Base-by-base conservation (phyloP, 2,329 filamentous ascomycete genomes). In the Emydomyces testavorans region DNA sequence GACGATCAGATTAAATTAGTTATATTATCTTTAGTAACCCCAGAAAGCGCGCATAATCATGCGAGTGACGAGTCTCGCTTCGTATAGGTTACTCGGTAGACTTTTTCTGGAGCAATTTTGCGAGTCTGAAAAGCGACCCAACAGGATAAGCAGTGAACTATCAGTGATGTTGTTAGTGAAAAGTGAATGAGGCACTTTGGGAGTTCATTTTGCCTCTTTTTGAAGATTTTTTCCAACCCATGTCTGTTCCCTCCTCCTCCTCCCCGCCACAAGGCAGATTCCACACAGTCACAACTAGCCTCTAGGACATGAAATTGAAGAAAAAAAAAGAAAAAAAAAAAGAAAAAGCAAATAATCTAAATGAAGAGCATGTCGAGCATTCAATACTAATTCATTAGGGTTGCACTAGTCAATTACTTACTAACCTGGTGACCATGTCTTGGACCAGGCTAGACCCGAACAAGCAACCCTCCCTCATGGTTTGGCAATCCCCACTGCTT, bases 181-280 rank as follows among this genome's bases (percentile, higher is more conserved):
- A 10, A 16, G 15, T 16, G n/a, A n/a, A n/a, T n/a, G n/a, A n/a
- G n/a, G n/a, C n/a, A n/a, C n/a, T n/a, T n/a, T n/a, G n/a, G n/a
- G n/a, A n/a, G n/a, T n/a, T n/a, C n/a, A n/a, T n/a, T 36, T 36
- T 43, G 40, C 40, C 28, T 43, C 21, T 15, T 18, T 36, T 11
- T n/a, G 15, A 36, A 20, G 15, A 36, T 36, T 16, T 7, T 36
- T 37, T 23, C 35, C 2, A 13, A 37, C n/a, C 37, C 37, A 26
- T 39, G 37, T 26, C 23, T 8, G 15, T 15, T 26, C 15, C 21
- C 15, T 24, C n/a, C n/a, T n/a, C n/a, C n/a, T n/a, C n/a, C n/a
- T n/a, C n/a, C n/a, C n/a, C 37, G 21, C 38, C 38, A 47, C 46
- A 48, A 48, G 46, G 46, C 46, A 48, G 46, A 48, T 35, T 47